A percentile compares a stretch with the other conserved stretches of the same genome.
These are phyloP conservation scores for Globisporangium carolinianum DNA, from an alignment of 352 stramenopile genomes.

Conservation along the genomic window DNA sequence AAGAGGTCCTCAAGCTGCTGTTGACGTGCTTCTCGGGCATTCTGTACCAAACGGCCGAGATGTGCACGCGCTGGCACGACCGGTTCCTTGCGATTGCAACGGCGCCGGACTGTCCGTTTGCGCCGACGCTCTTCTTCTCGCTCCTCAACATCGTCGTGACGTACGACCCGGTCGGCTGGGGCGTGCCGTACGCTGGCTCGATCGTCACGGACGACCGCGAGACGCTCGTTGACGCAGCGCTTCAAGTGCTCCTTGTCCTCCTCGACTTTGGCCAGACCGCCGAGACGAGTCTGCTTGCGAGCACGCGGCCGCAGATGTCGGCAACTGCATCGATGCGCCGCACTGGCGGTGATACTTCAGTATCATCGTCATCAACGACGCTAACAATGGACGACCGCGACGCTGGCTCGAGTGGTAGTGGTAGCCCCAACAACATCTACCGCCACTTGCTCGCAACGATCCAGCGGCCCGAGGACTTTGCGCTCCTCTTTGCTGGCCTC, in stretches of 20 bases:
- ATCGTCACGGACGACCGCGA: slow-evolving; percentile 88
- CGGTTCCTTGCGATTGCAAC: slow-evolving; percentile 90
- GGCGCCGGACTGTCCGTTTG: slow-evolving; percentile 88
- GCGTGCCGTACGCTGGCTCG: slow-evolving; percentile 85
- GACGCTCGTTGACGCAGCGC: slow-evolving; percentile 85
- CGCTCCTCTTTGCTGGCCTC: slow-evolving; percentile 91
- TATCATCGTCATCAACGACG: background rate
- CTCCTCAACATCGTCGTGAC: slow-evolving; percentile 93
- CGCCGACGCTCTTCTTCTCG: slow-evolving; percentile 94
- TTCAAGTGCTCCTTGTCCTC: slow-evolving; percentile 92
- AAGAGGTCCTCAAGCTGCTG: slow-evolving; percentile 93
- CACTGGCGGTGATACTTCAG: slow-evolving; percentile 4
- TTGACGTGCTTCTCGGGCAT: slow-evolving; percentile 94
- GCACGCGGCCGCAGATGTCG: slow-evolving; percentile 41
- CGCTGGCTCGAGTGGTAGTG: slow-evolving; percentile 12
- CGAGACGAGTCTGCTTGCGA: slow-evolving; percentile 32
- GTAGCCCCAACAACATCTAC: slow-evolving; percentile 42
- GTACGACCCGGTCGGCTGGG: slow-evolving; percentile 91
- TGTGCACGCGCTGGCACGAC: slow-evolving; percentile 89
- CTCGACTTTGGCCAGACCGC: slow-evolving; percentile 89
- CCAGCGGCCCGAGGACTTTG: slow-evolving; percentile 86
- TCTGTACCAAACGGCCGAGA: slow-evolving; percentile 90
- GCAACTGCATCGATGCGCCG: slow-evolving; percentile 19
- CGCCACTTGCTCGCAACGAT: slow-evolving; percentile 55
- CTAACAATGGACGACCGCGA: slow-evolving; percentile 24